Evolutionary conservation across 148 eudicot species (phyloP).

Genomic region (Cornus suecica): DNA sequence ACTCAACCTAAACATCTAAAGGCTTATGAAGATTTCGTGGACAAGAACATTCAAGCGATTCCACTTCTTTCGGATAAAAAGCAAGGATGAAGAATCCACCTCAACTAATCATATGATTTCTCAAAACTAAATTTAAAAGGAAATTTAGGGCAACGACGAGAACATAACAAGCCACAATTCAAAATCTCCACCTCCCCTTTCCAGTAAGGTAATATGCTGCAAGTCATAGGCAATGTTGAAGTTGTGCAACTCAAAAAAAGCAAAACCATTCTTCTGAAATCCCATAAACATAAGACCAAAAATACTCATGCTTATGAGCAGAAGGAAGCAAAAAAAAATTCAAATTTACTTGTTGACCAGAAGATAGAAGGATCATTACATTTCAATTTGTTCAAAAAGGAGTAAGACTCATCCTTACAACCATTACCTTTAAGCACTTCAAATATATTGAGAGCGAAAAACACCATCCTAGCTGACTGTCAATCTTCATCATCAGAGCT

Average conservation of each 20-base stretch:
- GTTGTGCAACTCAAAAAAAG: not conserved
- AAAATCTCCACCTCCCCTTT: too few species aligned
- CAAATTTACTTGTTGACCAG: not conserved
- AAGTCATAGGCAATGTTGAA: not conserved
- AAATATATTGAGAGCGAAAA: not conserved
- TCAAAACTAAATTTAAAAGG: too few species aligned
- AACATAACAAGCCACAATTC: too few species aligned
- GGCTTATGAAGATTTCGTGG: too few species aligned
- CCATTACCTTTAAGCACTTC: not conserved
- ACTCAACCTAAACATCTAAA: too few species aligned
- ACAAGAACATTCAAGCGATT: too few species aligned
- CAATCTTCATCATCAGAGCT: conserved; percentile 82
- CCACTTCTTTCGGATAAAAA: too few species aligned
- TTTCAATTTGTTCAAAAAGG: not conserved
- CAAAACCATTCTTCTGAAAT: too few species aligned
- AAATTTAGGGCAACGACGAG: too few species aligned
- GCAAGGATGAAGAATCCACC: too few species aligned
- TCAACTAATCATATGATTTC: too few species aligned
- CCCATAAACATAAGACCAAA: too few species aligned
- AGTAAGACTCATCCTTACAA: not conserved
- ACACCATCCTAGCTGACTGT: not conserved
- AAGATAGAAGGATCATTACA: not conserved
- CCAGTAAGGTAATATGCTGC: not conserved
- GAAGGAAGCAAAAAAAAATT: not conserved
- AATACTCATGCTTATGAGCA: not conserved